Evolutionary conservation across 2,329 filamentous ascomycete species (phyloP).

Genomic region (Chaetomium olivaceum): DNA sequence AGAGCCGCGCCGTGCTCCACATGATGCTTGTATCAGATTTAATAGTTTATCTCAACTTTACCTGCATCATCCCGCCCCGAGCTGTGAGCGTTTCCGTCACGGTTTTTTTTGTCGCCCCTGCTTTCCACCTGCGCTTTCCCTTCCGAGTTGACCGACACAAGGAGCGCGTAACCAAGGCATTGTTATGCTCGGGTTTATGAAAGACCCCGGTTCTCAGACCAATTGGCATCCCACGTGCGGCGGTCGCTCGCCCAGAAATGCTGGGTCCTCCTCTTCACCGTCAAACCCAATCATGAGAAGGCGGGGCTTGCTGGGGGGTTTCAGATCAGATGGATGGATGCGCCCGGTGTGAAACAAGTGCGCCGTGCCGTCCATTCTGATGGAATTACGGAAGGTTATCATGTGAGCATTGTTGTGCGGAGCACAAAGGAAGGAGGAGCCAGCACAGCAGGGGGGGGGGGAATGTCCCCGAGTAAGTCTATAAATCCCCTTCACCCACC

Average conservation of each 20-base stretch:
- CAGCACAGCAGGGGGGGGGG: not conserved
- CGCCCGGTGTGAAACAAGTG: constrained; percentile 24
- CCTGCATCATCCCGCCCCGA: constrained; percentile 21
- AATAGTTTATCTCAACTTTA: constrained; percentile 24
- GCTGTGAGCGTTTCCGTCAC: constrained; percentile 6
- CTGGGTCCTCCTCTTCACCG: constrained; percentile 10
- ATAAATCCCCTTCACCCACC: constrained; percentile 7
- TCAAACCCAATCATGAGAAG: constrained; percentile 27
- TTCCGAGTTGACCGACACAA: not conserved
- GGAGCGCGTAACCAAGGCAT: constrained; percentile 32
- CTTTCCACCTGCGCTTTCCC: constrained; percentile 7
- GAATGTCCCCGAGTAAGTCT: not conserved
- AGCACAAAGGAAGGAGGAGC: constrained; percentile 15
- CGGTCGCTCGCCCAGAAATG: constrained; percentile 21
- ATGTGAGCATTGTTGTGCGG: constrained; percentile 24
- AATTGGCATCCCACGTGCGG: constrained; percentile 36
- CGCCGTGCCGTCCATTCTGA: not conserved
- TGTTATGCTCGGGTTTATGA: constrained; percentile 8
- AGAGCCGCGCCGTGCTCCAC: constrained; percentile 29
- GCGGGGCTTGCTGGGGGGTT: constrained; percentile 9
- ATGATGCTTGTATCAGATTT: constrained; percentile 28
- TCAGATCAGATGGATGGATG: constrained; percentile 3
- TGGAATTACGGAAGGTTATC: constrained; percentile 13
- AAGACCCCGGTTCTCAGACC: constrained; percentile 23
- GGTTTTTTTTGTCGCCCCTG: not conserved